Conservation (phyloP, 257 asterid species). For the Solanum arcanum region DNA sequence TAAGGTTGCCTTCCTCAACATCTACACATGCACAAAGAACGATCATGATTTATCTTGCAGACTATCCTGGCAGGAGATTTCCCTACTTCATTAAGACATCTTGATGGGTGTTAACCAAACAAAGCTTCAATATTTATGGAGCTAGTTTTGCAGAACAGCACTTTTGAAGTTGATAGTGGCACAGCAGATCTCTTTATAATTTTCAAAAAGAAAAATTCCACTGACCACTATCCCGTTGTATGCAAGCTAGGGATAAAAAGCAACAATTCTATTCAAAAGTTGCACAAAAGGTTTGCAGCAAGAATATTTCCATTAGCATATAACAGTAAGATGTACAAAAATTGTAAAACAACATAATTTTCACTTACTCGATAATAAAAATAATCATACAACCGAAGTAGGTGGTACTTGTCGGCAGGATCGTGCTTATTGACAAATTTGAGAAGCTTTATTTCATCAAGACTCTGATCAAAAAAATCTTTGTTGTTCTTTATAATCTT, state of each 20-base stretch:
- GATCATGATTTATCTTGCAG: neutral
- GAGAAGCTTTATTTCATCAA: constrained; percentile 22
- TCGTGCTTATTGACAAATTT: constrained; percentile 23
- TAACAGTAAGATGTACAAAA: neutral
- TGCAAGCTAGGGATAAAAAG: neutral
- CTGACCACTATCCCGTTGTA: neutral
- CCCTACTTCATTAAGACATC: neutral
- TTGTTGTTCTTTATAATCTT: constrained; percentile 22
- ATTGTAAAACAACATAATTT: neutral
- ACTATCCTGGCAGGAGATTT: neutral
- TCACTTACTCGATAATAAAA: constrained; percentile 18
- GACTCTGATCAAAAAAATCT: constrained; percentile 24
- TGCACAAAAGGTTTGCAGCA: neutral
- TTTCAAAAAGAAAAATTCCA: neutral
- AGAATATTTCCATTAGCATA: neutral
- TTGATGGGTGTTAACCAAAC: neutral
- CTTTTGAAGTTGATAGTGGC: neutral
- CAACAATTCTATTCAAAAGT: neutral
- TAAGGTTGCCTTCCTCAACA: neutral
- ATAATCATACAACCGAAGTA: constrained; percentile 21
- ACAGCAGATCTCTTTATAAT: neutral
- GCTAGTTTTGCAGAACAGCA: neutral
- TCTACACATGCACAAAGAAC: neutral
- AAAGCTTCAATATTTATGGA: neutral
- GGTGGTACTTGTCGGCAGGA: constrained; percentile 20